Evolutionary conservation across 345 rosid genomes (phyloP).

Genomic region (Hibiscus syriacus): DNA sequence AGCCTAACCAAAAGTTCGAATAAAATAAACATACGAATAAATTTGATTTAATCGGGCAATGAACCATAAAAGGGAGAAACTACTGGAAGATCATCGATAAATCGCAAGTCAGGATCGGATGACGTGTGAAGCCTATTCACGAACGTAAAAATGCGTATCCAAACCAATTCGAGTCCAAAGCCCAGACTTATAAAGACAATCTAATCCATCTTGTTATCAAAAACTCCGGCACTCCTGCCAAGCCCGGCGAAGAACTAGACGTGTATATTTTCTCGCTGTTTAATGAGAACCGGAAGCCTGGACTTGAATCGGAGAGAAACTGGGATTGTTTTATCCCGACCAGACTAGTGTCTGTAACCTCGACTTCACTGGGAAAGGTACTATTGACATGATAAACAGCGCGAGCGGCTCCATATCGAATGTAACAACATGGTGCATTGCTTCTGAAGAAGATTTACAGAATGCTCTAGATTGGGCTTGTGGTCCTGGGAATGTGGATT

Average conservation of each 20-base stretch:
- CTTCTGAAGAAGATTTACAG: conserved; percentile 62
- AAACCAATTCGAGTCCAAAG: no score
- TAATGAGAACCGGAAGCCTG: conserved; percentile 84
- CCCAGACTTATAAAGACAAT: conserved; percentile 73
- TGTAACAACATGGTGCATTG: conserved; percentile 94
- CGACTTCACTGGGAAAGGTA: conserved; percentile 70
- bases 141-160: no score
- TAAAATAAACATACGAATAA: no score
- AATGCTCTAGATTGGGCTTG: conserved; percentile 95
- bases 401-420: conserved; percentile 27
- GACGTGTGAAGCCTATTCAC: no score
- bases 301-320: conserved; percentile 88
- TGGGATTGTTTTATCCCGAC: conserved; percentile 94
- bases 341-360: conserved; percentile 80
- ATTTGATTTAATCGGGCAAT: no score
- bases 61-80: no score
- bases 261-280: conserved; percentile 82
- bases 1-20: no score
- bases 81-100: no score
- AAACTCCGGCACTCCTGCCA: conserved; percentile 81
- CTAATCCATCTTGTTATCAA: conserved; percentile 65
- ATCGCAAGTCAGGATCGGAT: no score
- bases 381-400: neutral
- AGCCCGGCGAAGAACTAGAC: conserved; percentile 64
- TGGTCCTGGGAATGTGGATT: conserved; percentile 91